Conservation (phyloP, 1,284 basidiomycete species). For the Heliocybe sulcata region DNA sequence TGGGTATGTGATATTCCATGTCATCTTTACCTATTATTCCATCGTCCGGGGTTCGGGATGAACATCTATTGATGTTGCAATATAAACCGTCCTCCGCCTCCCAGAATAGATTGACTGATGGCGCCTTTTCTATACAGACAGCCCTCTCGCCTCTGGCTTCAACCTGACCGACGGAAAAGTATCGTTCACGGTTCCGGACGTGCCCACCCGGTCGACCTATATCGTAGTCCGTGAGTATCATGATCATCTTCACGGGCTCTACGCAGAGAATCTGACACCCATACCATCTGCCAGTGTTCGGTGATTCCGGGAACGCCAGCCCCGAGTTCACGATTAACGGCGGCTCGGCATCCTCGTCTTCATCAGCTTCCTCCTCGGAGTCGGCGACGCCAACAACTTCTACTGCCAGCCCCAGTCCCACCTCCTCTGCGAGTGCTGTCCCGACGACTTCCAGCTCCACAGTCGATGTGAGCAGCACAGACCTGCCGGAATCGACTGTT, state of each 20-base stretch:
- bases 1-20: conserved; percentile 30
- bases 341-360: not conserved
- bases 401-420: not conserved
- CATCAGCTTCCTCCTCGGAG: not conserved
- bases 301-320: conserved; percentile 1
- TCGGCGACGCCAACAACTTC: not conserved
- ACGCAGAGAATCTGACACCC: too few relatives aligned
- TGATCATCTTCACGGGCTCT: not conserved
- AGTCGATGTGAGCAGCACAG: not conserved
- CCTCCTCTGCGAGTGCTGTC: not conserved
- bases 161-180: conserved; percentile 41
- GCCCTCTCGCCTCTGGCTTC: conserved; percentile 51
- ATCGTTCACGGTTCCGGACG: conserved; percentile 48
- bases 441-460: not conserved
- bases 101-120: not conserved
- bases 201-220: conserved; percentile 32
- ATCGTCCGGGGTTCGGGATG: too few relatives aligned
- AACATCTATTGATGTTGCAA: too few relatives aligned
- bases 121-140: conserved; percentile 8
- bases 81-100: too few relatives aligned
- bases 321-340: conserved; percentile 1
- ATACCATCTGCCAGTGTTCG: not conserved
- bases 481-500: not conserved
- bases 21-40: not conserved
- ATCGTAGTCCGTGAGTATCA: conserved; percentile 37